Conservation (phyloP, 306 rosid species). For the Mimosa pudica region DNA sequence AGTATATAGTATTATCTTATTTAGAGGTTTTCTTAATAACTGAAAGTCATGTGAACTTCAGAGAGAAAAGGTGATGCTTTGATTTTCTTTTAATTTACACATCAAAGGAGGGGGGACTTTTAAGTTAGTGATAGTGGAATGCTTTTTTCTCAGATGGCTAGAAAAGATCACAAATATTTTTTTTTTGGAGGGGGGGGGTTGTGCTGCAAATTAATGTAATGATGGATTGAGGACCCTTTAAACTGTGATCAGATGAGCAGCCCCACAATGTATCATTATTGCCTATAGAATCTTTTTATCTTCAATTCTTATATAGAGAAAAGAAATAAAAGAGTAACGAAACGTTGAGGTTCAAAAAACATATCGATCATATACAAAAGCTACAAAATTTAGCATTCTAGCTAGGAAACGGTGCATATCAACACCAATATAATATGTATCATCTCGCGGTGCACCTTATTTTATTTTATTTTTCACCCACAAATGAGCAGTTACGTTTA, state of each 20-base stretch:
- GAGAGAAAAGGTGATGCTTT: slow-evolving; percentile 26
- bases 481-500: not conserved
- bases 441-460: slow-evolving; percentile 3
- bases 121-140: slow-evolving; percentile 42
- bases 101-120: slow-evolving; percentile 35
- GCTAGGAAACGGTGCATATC: slow-evolving; percentile 24
- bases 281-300: slow-evolving; percentile 56
- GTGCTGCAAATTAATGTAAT: slow-evolving; percentile 53
- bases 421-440: not conserved
- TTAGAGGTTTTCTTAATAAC: too few relatives aligned
- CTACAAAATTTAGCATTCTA: slow-evolving; percentile 37
- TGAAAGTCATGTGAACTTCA: not conserved
- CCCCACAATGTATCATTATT: slow-evolving; percentile 60
- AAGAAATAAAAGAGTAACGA: slow-evolving; percentile 45
- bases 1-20: too few relatives aligned
- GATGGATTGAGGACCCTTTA: slow-evolving; percentile 47
- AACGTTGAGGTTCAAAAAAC: slow-evolving; percentile 54
- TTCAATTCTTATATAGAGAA: slow-evolving; percentile 35
- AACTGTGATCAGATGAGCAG: slow-evolving; percentile 39
- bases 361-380: slow-evolving; percentile 23
- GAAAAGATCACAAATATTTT: slow-evolving; percentile 43
- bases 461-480: slow-evolving; percentile 17
- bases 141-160: slow-evolving; percentile 31
- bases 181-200: slow-evolving; percentile 8
- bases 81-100: slow-evolving; percentile 33